Evolutionary conservation across 352 stramenopile species (phyloP), one percentile per base, ranked within the genome.

Genomic region (Blastocystis sp.): DNA sequence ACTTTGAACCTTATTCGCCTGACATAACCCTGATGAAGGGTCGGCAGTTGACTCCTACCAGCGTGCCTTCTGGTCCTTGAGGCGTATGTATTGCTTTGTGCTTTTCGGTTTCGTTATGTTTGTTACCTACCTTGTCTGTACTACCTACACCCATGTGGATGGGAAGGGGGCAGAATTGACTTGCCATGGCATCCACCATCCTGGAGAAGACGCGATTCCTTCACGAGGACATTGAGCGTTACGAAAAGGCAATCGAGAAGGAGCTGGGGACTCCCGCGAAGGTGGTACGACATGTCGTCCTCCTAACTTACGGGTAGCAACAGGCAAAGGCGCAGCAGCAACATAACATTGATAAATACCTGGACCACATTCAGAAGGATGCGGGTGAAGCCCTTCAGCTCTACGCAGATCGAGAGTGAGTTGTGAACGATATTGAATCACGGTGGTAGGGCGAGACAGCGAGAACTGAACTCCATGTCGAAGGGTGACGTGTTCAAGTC

Each of bases 291-390:
- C 28, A 28, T 3, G 38, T 59, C 82, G 9, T 10, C 43, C 60
- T 10, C 0, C 5, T 64, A 78, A 79, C 89, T 52, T 62, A 38
- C 23, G 0, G 52, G 61, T 88, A 95, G 93, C 93, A 95, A 86
- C 91, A 92, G 14, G 90, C 91, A 34, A 92, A 92, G 62, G 92
- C 94, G 81, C 74, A 94, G 43, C 93, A 95, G 61, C 92, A 92
- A 61, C 93, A 95, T 88, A 94, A 94, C 66, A 92, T 95, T 76
- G 94, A 92, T 90, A 92, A 92, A 43, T 90, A 94, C 70, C 89
- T 95, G 65, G 91, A 94, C 62, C 89, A 92, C 34, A 92, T 94
- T 48, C 91, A 92, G 19, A 77, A 91, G 74, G 92, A 92, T 88
- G 94, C 92, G 77, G 89, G 90, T 14, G 92, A 94, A 38, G 91